Conservation (phyloP, 768 basidiomycete species). For the Termitomyces eurrhizus region DNA sequence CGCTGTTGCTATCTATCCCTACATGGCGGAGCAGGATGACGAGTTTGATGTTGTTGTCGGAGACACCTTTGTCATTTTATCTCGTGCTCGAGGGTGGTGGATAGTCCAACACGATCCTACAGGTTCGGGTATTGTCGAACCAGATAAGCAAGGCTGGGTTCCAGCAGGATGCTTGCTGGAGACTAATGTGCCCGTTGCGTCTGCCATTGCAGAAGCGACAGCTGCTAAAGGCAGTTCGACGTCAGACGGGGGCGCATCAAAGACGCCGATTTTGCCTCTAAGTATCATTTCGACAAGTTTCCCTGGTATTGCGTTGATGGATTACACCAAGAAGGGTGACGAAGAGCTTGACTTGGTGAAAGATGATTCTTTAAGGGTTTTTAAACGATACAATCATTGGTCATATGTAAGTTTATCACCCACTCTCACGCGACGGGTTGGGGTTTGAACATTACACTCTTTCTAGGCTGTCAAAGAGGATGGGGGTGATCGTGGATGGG, state of each 20-base stretch:
- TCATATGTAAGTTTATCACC: conserved; percentile 61
- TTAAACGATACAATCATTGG: conserved; percentile 99
- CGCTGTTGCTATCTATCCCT: conserved; percentile 97
- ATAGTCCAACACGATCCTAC: conserved; percentile 93
- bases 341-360: conserved; percentile 89
- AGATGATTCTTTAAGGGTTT: conserved; percentile 86
- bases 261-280: conserved; percentile 82
- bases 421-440: conserved; percentile 9
- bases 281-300: conserved; percentile 97
- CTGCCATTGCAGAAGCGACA: conserved; percentile 79
- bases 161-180: conserved; percentile 96
- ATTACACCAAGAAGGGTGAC: conserved; percentile 90
- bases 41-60: conserved; percentile 99
- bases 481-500: conserved; percentile 94
- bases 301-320: conserved; percentile 95
- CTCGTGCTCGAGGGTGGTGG: conserved; percentile 98
- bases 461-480: conserved; percentile 87
- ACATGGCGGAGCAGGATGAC: conserved; percentile 97
- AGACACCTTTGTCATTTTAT: conserved; percentile 90
- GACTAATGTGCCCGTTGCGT: conserved; percentile 86
- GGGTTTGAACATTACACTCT: conserved; percentile 2
- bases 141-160: conserved; percentile 94
- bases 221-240: conserved; percentile 48
- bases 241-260: conserved; percentile 38
- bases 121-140: conserved; percentile 74